Base-by-base conservation (phyloP, 257 asterid species). In the Galeopsis tetrahit region DNA sequence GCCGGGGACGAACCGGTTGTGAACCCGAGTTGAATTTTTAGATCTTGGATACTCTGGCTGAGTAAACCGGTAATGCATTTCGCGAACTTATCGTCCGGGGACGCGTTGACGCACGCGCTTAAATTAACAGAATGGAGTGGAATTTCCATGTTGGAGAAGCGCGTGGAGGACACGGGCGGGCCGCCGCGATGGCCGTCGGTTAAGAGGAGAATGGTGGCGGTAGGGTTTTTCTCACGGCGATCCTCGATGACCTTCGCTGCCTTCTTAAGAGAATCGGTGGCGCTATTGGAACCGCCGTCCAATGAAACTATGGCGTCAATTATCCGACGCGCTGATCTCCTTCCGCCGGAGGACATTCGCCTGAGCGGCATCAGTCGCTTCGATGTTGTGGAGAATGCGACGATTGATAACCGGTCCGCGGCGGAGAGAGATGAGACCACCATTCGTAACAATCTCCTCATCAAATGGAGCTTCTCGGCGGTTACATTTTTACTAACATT, bases 241-340 rank as follows among this genome's bases (percentile, higher is more conserved):
- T 95, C 99, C 74, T 95, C 97, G 4, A 95, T 81, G 10, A 95
- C 97, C 79, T 95, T 95, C 2, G 89, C 97, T 1, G 98, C 99
- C 73, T 95, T 95, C 68, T 90, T 95, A 0, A 95, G 70, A 1
- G 99, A 89, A 69, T 92, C 98, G 46, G 78, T 82, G 6, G 94
- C 80, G 76, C 87, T 86, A 10, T 86, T 55, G 49, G 84, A 84
- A 31, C 82, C 82, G 75, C 92, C 89, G 58, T 88, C 98, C 4
- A 95, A 10, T 0, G 93, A 69, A 0, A 85, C 87, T 4, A 89
- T 73, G 0, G 96, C 97, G 57, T 95, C 98, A 10, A 95, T 87
- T n/a, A 95, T 90, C 69, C 96, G 79, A 5, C 97, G 91, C 14
- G 98, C 97, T 4, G 90, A 82, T 70, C 97, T 86, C 70, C 86